Evolutionary conservation across 345 rosid genomes (phyloP), one percentile per base, ranked within the genome.

Genomic region (Psidium friedrichsthalianum): DNA sequence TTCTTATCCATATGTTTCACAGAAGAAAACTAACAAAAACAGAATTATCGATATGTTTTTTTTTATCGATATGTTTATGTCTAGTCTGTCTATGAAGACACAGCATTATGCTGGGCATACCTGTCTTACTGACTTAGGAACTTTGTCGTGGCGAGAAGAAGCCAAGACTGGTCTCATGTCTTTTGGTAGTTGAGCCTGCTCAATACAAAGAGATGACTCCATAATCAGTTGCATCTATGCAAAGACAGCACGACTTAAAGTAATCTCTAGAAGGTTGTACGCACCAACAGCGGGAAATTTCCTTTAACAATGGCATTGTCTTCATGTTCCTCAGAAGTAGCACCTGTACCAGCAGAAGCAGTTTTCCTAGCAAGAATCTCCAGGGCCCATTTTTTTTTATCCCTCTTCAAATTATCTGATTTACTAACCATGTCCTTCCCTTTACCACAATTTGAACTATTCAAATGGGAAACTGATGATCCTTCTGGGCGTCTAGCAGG

Each of bases 341-440:
- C 91, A 91, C 64, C 89, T 89, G 89, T 92, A 86, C 89, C 88
- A 61, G 90, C 91, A 87, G 90, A 91, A 83, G 95, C 94, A 87
- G 86, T 94, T 92, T 95, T 97, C 86, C 99, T 92, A 18, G 99
- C 98, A 90, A 97, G 99, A 87, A 97, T 93, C 90, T 94, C 94
- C 88, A 95, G 86, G 78, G 99, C 99, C 98, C 96, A 96, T 89
- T 96, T 96, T 86, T 96, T 94, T 92, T 94, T 96, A 91, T 97
- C 99, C 84, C 87, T 85, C 91, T 93, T 97, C 85, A 85, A 90
- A 85, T 93, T 96, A 82, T 91, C 94, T 54, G 92, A 84, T 64
- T 87, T 89, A 85, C 54, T 89, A 87, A 61, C 85, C 25, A 52
- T 83, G 82, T 89, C 95, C 86, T 91, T 94, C 82, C 32, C 86